These are phyloP conservation scores for Candida stauntonica DNA, from an alignment of 805 yeast species.

Conservation along the genomic window DNA sequence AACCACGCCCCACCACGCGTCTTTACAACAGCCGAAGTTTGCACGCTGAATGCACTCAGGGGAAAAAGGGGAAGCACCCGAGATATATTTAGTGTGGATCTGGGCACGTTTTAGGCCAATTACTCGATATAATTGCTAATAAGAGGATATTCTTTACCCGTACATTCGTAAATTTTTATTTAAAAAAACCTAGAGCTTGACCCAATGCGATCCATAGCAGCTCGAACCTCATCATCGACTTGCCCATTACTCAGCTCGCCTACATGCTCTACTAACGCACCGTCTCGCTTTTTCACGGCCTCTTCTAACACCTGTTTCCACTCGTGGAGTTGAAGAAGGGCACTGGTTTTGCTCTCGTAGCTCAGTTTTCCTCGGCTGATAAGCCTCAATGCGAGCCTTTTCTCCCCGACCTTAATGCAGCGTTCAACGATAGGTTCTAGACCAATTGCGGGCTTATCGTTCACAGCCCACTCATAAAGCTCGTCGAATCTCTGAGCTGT, in stretches of 20 bases:
- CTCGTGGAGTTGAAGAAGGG: constrained; percentile 19
- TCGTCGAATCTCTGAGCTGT: constrained; percentile 48
- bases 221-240: constrained; percentile 4
- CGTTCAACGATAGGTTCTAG: constrained; percentile 48
- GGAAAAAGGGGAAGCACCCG: too few species aligned
- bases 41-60: too few species aligned
- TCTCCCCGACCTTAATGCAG: constrained; percentile 14
- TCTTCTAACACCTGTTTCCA: constrained; percentile 21
- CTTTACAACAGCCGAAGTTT: too few species aligned
- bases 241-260: constrained; percentile 7
- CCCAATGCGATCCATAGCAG: constrained; percentile 11
- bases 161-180: neutral
- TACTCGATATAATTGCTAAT: too few species aligned
- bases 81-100: too few species aligned
- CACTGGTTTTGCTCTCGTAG: constrained; percentile 16
- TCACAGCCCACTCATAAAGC: constrained; percentile 47
- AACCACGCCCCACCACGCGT: too few species aligned
- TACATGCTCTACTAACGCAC: constrained; percentile 9
- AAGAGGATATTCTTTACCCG: too few species aligned
- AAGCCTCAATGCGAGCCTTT: constrained; percentile 17
- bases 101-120: too few species aligned
- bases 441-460: constrained; percentile 65
- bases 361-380: constrained; percentile 14
- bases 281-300: constrained; percentile 19
- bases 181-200: constrained; percentile 16